These are phyloP conservation scores for Mortierella sp. DNA, from an alignment of 371 early-diverging fungal genomes.

Conservation along the genomic window DNA sequence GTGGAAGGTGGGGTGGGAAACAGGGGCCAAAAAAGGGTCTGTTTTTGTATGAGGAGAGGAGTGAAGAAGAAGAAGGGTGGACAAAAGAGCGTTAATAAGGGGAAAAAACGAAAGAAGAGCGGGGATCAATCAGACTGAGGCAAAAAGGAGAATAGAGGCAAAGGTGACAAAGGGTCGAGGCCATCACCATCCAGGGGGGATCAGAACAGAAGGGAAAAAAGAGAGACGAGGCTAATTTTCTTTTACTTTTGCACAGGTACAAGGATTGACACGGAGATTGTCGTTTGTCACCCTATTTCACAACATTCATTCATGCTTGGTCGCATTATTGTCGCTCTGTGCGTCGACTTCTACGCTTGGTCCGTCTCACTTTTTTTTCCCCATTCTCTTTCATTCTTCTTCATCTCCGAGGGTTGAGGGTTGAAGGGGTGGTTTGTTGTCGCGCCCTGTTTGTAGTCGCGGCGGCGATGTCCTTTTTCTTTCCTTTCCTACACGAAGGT, in stretches of 20 bases:
- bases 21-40: neutral
- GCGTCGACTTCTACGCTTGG: neutral
- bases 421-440: neutral
- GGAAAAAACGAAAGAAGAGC: neutral
- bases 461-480: neutral
- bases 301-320: neutral
- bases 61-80: neutral
- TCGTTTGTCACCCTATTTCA: neutral
- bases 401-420: too few species aligned
- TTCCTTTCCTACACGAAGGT: neutral
- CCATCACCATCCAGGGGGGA: neutral
- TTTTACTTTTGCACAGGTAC: neutral
- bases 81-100: neutral
- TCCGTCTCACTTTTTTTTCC: neutral
- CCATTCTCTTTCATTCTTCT: too few species aligned
- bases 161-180: neutral
- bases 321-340: neutral
- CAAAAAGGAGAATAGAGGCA: neutral
- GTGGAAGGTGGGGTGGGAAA: conserved; percentile 30
- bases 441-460: neutral
- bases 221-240: neutral
- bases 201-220: neutral
- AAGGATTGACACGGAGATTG: neutral
- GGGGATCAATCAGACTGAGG: neutral
- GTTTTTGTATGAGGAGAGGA: neutral